Conservation (phyloP, 345 rosid genomes). For the Euphorbia peplus region DNA sequence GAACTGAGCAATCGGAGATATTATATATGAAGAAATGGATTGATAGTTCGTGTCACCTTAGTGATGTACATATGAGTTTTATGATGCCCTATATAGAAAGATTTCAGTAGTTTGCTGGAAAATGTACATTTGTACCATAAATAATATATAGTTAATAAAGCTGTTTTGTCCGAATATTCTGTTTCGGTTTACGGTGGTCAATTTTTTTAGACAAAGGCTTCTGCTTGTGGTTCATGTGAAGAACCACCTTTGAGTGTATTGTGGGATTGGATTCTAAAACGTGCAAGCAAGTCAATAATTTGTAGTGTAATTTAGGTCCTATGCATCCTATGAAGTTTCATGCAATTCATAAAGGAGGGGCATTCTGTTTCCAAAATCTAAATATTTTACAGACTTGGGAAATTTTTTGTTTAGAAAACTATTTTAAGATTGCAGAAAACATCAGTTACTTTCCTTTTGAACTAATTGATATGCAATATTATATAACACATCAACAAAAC, state of each 20-base stretch:
- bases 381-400: too few relatives aligned
- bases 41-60: not conserved
- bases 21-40: too few relatives aligned
- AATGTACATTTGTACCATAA: constrained; percentile 10
- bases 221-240: not conserved
- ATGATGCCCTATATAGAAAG: constrained; percentile 6
- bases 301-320: not conserved
- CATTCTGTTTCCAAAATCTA: too few relatives aligned
- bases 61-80: constrained; percentile 21
- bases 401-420: too few relatives aligned
- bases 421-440: too few relatives aligned
- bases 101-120: constrained; percentile 10
- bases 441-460: too few relatives aligned
- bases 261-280: not conserved
- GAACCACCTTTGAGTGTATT: not conserved
- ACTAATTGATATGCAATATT: too few relatives aligned
- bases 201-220: not conserved
- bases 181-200: not conserved
- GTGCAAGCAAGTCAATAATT: not conserved
- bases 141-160: constrained; percentile 19
- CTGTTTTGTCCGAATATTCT: not conserved
- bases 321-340: not conserved
- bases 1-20: too few relatives aligned
- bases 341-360: not conserved
- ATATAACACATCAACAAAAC: too few relatives aligned